phyloP scores from a whole-genome alignment of 2,329 filamentous ascomycete genomes.

The Xylariaceae sp. region DNA sequence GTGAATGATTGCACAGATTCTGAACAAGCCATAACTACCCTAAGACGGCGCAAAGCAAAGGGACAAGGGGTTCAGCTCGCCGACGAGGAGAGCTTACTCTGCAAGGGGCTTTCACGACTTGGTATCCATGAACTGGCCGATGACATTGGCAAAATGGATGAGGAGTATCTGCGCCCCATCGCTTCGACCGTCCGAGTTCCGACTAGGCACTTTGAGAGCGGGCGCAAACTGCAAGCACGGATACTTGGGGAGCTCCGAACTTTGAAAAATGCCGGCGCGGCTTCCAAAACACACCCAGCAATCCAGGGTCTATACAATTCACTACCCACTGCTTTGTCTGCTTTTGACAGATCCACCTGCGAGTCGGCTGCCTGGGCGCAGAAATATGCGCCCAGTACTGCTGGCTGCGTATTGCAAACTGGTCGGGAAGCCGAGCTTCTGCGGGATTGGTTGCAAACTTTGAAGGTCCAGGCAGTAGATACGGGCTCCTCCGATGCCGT shows the following conservation, averaged over 20 bases:
- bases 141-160: slow-evolving; percentile 32
- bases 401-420: slow-evolving; percentile 68
- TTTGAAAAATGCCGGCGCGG: slow-evolving; percentile 8
- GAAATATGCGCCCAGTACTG: slow-evolving; percentile 72
- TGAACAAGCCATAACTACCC: not conserved
- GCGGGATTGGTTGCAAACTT: slow-evolving; percentile 71
- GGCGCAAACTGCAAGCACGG: slow-evolving; percentile 45
- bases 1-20: not conserved
- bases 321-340: slow-evolving; percentile 59
- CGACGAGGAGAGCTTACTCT: slow-evolving; percentile 40
- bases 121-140: slow-evolving; percentile 33
- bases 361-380: slow-evolving; percentile 71
- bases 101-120: slow-evolving; percentile 32
- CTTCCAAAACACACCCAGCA: slow-evolving; percentile 46
- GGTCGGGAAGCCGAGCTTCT: slow-evolving; percentile 66
- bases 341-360: slow-evolving; percentile 74
- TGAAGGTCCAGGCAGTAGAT: slow-evolving; percentile 73
- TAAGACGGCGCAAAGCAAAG: slow-evolving; percentile 43
- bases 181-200: slow-evolving; percentile 50
- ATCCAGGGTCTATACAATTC: slow-evolving; percentile 54
- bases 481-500: slow-evolving; percentile 43
- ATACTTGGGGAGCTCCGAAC: slow-evolving; percentile 43
- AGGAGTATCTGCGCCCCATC: slow-evolving; percentile 39
- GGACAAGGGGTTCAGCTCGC: slow-evolving; percentile 39
- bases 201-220: slow-evolving; percentile 52